Evolutionary conservation across 371 early-diverging fungal genomes (phyloP), one percentile per base, ranked within the genome.

Genomic region (Batrachochytrium dendrobatidis): DNA sequence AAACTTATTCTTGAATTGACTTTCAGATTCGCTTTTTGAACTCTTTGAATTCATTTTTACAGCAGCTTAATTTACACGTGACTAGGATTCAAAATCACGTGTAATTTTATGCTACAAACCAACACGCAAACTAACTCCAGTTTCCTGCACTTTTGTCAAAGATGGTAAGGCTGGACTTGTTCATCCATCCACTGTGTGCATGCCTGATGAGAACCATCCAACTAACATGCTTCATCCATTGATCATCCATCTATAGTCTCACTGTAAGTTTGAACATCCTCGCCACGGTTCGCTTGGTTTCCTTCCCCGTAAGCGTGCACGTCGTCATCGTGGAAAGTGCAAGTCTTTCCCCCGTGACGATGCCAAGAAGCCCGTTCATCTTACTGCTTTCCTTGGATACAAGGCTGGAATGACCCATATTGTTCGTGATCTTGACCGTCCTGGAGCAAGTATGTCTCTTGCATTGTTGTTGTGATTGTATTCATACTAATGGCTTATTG

Each of bases 391-490:
- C 89, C 79, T 99, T 74, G 98, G 90, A 67, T 99, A 99, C 92
- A 99, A 99, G 91, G 98, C 96, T 59, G 99, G 99, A 76, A 99
- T 99, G 99, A 96, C 99, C 75, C 99, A 99, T 85, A 88, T 99
- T 71, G 95, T 99, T 65, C 92, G 99, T 70, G 97, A 96, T 77
- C 79, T 96, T 74, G 95, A 95, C 73, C 89, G 95, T 75, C 95
- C 96, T 64, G 95, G 94, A 62, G 93, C 96, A 83, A 96, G 83
- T 82, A 75, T 79, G 85, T 74, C 18, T 15, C 15, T 34, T 7
- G 17, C 29, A 17, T 43, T 3, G 6, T 34, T 39, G 2, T 15
- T 58, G 7, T 4, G 31, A 28, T 1, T 2, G 17, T n/a, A 32
- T 50, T 53, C 46, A 20, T 12, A 12, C 46, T 26, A 7, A 5